These are phyloP conservation scores for Rubroshorea leprosula DNA, from an alignment of 345 rosid species.

Conservation along the genomic window DNA sequence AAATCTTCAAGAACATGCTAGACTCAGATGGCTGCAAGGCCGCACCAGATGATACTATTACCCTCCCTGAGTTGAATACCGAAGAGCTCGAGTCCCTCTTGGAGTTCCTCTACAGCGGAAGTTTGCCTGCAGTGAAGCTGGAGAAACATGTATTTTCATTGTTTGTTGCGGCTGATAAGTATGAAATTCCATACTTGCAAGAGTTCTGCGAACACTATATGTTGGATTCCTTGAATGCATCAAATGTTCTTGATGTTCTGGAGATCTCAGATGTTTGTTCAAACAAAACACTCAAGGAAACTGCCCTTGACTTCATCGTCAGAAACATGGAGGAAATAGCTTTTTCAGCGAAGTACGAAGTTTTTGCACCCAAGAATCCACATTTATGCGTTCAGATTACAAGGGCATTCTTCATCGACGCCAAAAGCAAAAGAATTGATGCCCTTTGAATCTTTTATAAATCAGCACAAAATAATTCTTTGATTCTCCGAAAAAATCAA, in stretches of 20 bases:
- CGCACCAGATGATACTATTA: slow-evolving; percentile 41
- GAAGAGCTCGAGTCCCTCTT: slow-evolving; percentile 69
- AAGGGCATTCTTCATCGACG: slow-evolving; percentile 51
- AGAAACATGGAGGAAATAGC: slow-evolving; percentile 56
- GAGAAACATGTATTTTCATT: slow-evolving; percentile 50
- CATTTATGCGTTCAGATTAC: slow-evolving; percentile 61
- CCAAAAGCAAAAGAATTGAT: slow-evolving; percentile 34
- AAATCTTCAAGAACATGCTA: slow-evolving; percentile 65
- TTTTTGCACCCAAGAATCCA: slow-evolving; percentile 48
- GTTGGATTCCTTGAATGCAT: slow-evolving; percentile 21
- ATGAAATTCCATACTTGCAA: slow-evolving; percentile 56
- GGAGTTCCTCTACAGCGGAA: slow-evolving; percentile 17
- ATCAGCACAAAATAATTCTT: no score
- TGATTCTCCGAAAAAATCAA: no score
- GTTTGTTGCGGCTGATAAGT: slow-evolving; percentile 67
- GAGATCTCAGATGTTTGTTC: slow-evolving; percentile 61
- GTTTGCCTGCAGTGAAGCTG: slow-evolving; percentile 34
- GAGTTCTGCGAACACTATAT: background rate
- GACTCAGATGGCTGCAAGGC: slow-evolving; percentile 73
- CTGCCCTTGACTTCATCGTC: slow-evolving; percentile 37
- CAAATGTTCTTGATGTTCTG: slow-evolving; percentile 54
- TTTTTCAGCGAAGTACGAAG: slow-evolving; percentile 42
- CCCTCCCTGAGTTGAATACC: slow-evolving; percentile 48
- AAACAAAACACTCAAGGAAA: slow-evolving; percentile 41
- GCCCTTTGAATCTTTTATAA: no score